phyloP scores from a whole-genome alignment of 2,329 filamentous ascomycete genomes.

The Epichloe sibirici region DNA sequence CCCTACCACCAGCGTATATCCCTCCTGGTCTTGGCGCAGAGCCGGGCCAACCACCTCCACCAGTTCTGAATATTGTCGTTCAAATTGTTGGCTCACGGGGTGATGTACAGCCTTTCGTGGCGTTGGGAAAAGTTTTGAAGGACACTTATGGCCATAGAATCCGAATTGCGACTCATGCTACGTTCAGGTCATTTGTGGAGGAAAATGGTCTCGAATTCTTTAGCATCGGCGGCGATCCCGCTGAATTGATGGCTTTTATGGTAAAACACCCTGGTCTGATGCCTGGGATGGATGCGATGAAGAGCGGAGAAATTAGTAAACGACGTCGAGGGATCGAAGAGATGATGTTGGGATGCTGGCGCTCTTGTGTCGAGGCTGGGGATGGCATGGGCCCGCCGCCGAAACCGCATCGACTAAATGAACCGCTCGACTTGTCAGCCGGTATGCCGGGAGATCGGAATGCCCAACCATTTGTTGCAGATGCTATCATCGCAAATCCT shows the following conservation, averaged over 20 bases:
- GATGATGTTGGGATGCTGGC: conserved; percentile 78
- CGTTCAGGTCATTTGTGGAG: conserved; percentile 55
- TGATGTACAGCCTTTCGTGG: conserved; percentile 66
- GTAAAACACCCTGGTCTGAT: conserved; percentile 79
- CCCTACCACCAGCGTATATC: conserved; percentile 55
- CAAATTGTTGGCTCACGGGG: conserved; percentile 65
- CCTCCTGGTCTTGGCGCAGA: conserved; percentile 58
- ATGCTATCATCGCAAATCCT: conserved; percentile 68
- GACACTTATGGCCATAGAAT: conserved; percentile 58
- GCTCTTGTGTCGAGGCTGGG: conserved; percentile 69
- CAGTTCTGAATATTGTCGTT: conserved; percentile 56
- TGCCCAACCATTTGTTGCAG: conserved; percentile 62
- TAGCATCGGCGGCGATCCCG: conserved; percentile 62
- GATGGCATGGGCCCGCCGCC: conserved; percentile 45
- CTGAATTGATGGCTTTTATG: conserved; percentile 78
- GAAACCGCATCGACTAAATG: conserved; percentile 32
- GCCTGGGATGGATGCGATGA: conserved; percentile 67
- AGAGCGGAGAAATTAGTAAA: conserved; percentile 64
- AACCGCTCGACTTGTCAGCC: conserved; percentile 28
- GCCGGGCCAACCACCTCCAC: conserved; percentile 43
- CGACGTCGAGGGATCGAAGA: conserved; percentile 63
- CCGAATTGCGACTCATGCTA: conserved; percentile 59
- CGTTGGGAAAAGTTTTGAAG: conserved; percentile 52
- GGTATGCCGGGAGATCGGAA: conserved; percentile 28
- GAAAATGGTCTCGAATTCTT: conserved; percentile 66